Evolutionary conservation across 306 rosid genomes (phyloP).

Genomic region (Pterocarpus santalinus): DNA sequence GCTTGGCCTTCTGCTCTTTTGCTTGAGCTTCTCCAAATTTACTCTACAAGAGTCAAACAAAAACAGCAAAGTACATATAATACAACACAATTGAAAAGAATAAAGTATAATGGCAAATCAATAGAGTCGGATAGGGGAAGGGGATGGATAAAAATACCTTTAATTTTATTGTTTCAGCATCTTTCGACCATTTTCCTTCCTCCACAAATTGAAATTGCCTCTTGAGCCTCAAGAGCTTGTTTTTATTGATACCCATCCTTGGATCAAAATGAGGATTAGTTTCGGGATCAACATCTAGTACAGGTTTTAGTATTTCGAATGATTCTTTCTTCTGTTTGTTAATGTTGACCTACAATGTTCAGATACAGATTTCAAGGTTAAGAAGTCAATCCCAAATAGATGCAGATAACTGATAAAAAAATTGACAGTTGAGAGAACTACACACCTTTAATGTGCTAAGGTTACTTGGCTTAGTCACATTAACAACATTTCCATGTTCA

Average conservation of each 20-base stretch:
- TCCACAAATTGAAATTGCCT: constrained; percentile 92
- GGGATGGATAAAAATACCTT: constrained; percentile 60
- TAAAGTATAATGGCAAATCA: neutral
- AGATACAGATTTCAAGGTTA: constrained; percentile 25
- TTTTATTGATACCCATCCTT: constrained; percentile 84
- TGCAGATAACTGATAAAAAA: constrained; percentile 21
- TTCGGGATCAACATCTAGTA: constrained; percentile 87
- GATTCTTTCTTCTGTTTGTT: constrained; percentile 95
- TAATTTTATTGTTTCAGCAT: constrained; percentile 84
- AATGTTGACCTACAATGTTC: constrained; percentile 81
- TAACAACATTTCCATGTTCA: constrained; percentile 89
- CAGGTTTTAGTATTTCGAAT: constrained; percentile 90
- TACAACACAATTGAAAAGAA: neutral
- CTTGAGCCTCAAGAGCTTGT: constrained; percentile 87
- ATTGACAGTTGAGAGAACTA: constrained; percentile 17
- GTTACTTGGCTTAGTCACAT: constrained; percentile 79
- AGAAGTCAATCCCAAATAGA: constrained; percentile 5
- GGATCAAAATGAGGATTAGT: constrained; percentile 85
- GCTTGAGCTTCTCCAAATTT: constrained; percentile 99
- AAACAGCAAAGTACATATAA: constrained; percentile 31
- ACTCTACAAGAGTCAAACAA: constrained; percentile 61
- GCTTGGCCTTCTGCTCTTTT: constrained; percentile 92
- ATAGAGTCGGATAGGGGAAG: neutral
- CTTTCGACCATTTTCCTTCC: constrained; percentile 97
- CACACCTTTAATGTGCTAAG: constrained; percentile 96